Conservation (phyloP, 2,329 filamentous ascomycete species). For the Emergomyces pasteurianus region DNA sequence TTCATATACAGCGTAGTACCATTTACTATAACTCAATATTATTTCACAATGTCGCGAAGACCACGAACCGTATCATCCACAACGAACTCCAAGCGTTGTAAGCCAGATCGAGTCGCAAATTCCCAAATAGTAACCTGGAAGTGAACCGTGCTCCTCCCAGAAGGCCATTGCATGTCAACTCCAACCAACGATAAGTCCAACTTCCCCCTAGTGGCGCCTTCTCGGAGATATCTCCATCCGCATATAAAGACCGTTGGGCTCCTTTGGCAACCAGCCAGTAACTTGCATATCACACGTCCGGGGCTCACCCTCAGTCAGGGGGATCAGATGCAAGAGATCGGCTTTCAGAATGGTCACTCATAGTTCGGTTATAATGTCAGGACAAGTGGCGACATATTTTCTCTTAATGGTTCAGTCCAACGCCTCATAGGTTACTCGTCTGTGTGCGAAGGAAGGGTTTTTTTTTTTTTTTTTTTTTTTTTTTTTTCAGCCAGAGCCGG, state of each 20-base stretch:
- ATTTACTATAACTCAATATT: conserved; percentile 9
- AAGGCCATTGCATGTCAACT: conserved; percentile 17
- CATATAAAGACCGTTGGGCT: conserved; percentile 13
- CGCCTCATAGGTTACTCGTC: conserved; percentile 22
- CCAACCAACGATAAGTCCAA: conserved; percentile 30
- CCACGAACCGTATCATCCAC: conserved; percentile 13
- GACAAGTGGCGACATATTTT: conserved; percentile 20
- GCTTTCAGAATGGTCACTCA: conserved; percentile 29
- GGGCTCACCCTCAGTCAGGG: conserved; percentile 30
- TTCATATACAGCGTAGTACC: conserved; percentile 17
- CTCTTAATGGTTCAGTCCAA: conserved; percentile 22
- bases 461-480: conserved; percentile 16
- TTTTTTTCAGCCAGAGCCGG: too few relatives aligned
- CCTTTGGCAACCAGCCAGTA: conserved; percentile 25
- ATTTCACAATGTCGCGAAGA: conserved; percentile 11
- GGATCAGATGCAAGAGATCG: conserved; percentile 33
- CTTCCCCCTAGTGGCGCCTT: conserved; percentile 3
- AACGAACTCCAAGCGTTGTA: conserved; percentile 11
- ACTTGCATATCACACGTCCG: conserved; percentile 23
- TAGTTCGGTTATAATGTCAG: conserved; percentile 28
- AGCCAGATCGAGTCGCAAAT: conserved; percentile 12
- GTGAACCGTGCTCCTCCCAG: conserved; percentile 5
- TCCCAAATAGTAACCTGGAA: conserved; percentile 18
- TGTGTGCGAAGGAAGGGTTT: conserved; percentile 18
- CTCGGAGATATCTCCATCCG: background rate